Conservation (phyloP, 371 early-diverging fungal genomes). For the Lichtheimia ramosa region DNA sequence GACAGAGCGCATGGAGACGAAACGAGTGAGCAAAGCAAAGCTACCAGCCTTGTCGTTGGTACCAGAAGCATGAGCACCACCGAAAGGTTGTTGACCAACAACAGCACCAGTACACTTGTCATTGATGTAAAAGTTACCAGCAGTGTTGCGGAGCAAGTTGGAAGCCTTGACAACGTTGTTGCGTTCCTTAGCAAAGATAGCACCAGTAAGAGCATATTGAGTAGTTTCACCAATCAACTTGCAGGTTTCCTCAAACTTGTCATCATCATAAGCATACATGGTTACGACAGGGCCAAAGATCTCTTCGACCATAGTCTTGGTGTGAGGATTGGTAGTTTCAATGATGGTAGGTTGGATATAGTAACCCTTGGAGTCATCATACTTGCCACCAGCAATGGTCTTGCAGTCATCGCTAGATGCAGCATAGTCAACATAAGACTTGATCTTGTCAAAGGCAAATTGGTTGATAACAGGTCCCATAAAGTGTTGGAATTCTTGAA, state of each 20-base stretch:
- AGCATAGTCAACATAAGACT: conserved; percentile 82
- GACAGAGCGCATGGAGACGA: conserved; percentile 92
- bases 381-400: conserved; percentile 82
- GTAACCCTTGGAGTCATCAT: conserved; percentile 87
- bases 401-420: conserved; percentile 60
- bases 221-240: conserved; percentile 82
- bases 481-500: conserved; percentile 82
- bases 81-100: conserved; percentile 98
- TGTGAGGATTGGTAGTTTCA: conserved; percentile 79
- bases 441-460: conserved; percentile 92
- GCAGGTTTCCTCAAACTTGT: conserved; percentile 73
- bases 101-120: conserved; percentile 98
- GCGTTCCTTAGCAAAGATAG: conserved; percentile 89
- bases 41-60: conserved; percentile 98
- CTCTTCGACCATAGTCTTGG: conserved; percentile 91
- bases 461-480: conserved; percentile 85
- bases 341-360: conserved; percentile 92
- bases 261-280: conserved; percentile 88
- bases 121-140: conserved; percentile 98
- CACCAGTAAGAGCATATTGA: conserved; percentile 89
- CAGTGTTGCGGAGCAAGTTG: conserved; percentile 83
- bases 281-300: conserved; percentile 98
- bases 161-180: conserved; percentile 72
- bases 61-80: conserved; percentile 93
- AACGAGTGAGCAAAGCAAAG: conserved; percentile 64